Evolutionary conservation across 1,139 yeast genomes (phyloP), one percentile per base, ranked within the genome.

Genomic region (Yamadazyma jaroonii): DNA sequence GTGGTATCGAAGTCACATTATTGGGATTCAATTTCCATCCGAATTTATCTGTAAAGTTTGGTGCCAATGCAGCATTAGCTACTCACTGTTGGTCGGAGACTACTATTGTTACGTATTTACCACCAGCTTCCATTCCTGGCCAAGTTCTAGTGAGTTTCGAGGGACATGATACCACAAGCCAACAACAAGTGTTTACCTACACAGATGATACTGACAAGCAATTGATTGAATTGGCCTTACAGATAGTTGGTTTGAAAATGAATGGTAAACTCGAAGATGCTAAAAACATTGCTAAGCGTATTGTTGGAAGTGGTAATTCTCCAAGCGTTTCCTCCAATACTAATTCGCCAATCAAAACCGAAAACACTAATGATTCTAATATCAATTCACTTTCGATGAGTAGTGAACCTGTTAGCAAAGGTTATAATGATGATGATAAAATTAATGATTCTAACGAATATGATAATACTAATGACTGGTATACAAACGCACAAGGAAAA

Each of bases 81-180:
- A 88, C 97, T 2, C 96, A 89, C 56, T 89, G 95, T 59, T 92
- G 97, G 97, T 87, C 95, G 34, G 95, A 86, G 32, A 78, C 94
- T 3, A 92, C 98, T 0, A 84, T 92, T 43, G 96, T 92, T 3
- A 88, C 97, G 0, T 90, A 86, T 52, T 67, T 90, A 36, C 98
- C 98, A 3, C 97, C 97, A 2, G 87, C 97, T 0, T 62, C 83
- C 4, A 78, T 74, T 38, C 83, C 97, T 0, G 97, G 97, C 0
- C 96, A 92, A 48, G 98, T 92, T 3, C 72, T 87, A 44, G 97
- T 92, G 2, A 78, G 89, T 21, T 84, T 92, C 53, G 81, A 79
- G 34, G 79, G 80, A 46, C 65, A 61, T 34, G 73, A 67, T 32
- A 54, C 47, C 34, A 58, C 56, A 13, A 64, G 61, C 20, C 72